phyloP scores from a whole-genome alignment of 257 asterid species.

The Fraxinus americana region DNA sequence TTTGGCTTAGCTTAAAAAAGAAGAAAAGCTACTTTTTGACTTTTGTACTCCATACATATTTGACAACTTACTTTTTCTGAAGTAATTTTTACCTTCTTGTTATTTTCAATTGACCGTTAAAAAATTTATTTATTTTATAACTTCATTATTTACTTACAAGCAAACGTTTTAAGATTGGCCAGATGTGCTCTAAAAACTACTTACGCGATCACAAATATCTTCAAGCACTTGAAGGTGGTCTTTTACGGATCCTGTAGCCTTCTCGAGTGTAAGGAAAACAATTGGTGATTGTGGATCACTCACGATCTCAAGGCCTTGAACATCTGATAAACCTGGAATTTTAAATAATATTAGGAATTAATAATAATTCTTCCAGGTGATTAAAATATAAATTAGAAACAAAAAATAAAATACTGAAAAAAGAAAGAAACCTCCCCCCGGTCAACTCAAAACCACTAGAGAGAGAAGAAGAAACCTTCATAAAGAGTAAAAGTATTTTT shows the following conservation, averaged over 20 bases:
- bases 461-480: slow-evolving; percentile 43
- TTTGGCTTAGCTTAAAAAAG: background rate
- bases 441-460: background rate
- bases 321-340: slow-evolving; percentile 61
- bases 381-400: background rate
- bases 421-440: background rate
- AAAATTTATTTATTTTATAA: background rate
- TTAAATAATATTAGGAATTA: background rate
- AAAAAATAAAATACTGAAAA: background rate
- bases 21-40: too few relatives aligned
- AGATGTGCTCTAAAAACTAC: slow-evolving; percentile 17
- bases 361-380: background rate
- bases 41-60: too few relatives aligned
- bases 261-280: slow-evolving; percentile 60
- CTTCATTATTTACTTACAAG: background rate
- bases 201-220: slow-evolving; percentile 62
- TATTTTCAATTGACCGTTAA: background rate
- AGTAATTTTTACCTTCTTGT: too few relatives aligned
- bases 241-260: slow-evolving; percentile 64
- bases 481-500: slow-evolving; percentile 50
- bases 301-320: slow-evolving; percentile 58
- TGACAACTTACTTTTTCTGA: too few relatives aligned
- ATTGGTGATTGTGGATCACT: slow-evolving; percentile 79
- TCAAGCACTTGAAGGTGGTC: slow-evolving; percentile 73
- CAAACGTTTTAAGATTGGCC: background rate